phyloP scores from a whole-genome alignment of 768 basidiomycete species.

The Cyclocybe aegerita region DNA sequence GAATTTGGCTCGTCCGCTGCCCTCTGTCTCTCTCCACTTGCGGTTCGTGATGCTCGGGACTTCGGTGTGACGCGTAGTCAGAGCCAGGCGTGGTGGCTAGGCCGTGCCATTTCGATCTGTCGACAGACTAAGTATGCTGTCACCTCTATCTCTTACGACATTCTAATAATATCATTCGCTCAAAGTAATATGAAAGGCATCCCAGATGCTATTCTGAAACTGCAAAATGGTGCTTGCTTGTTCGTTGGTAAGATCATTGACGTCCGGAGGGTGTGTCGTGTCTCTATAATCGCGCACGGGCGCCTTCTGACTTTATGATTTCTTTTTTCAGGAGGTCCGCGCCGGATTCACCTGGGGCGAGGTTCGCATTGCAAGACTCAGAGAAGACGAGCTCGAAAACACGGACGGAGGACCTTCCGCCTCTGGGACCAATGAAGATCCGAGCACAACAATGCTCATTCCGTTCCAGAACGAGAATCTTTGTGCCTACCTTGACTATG shows the following conservation, averaged over 20 bases:
- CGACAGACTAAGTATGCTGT: slow-evolving; percentile 38
- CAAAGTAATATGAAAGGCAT: slow-evolving; percentile 26
- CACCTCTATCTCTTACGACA: neutral
- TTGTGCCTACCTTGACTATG: slow-evolving; percentile 39
- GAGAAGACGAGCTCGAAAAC: slow-evolving; percentile 29
- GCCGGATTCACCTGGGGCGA: slow-evolving; percentile 37
- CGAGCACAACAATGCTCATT: slow-evolving; percentile 34
- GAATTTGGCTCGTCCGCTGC: slow-evolving; percentile 56
- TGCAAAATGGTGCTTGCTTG: slow-evolving; percentile 33
- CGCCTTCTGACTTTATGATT: neutral
- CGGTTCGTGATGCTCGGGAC: slow-evolving; percentile 29
- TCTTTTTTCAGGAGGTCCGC: slow-evolving; percentile 28
- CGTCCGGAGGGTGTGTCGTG: slow-evolving; percentile 31
- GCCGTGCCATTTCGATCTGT: slow-evolving; percentile 54
- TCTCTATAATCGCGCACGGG: neutral
- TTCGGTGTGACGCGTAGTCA: slow-evolving; percentile 51
- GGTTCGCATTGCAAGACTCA: slow-evolving; percentile 27
- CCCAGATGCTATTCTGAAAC: slow-evolving; percentile 24
- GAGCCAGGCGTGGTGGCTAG: slow-evolving; percentile 64
- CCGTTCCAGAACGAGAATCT: slow-evolving; percentile 68
- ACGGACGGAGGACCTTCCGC: neutral
- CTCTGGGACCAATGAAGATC: neutral
- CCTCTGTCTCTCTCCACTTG: slow-evolving; percentile 39
- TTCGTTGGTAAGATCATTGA: slow-evolving; percentile 64
- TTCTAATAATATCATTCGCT: neutral